A percentile compares a stretch with the other conserved stretches of the same genome.
Conservation (phyloP, 441 rosid species). For the Syzygium syzygioides region DNA sequence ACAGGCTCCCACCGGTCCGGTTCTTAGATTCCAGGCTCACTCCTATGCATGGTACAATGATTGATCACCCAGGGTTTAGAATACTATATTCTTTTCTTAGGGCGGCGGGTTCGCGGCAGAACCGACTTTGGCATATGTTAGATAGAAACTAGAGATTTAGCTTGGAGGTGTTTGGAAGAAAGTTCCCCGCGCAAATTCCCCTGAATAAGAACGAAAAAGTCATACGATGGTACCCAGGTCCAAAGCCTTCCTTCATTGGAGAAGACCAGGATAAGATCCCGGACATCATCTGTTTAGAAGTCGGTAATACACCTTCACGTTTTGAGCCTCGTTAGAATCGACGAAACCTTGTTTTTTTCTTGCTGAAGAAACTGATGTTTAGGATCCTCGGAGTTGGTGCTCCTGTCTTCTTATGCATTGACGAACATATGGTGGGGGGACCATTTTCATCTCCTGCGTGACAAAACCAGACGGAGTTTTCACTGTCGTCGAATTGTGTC, state of each 20-base stretch:
- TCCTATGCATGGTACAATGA: background rate
- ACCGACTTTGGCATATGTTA: background rate
- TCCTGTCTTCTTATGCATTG: background rate
- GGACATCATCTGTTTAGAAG: background rate
- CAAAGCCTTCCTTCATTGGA: background rate
- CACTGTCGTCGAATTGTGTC: background rate
- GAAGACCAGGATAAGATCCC: background rate
- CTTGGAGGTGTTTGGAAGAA: background rate
- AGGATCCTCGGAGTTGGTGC: constrained; percentile 8
- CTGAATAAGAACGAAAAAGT: background rate
- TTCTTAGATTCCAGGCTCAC: too few species aligned
- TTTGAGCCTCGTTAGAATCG: constrained; percentile 15
- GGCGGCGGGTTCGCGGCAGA: background rate
- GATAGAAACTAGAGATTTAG: background rate
- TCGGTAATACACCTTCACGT: background rate
- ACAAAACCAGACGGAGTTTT: too few species aligned
- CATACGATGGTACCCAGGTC: constrained; percentile 10
- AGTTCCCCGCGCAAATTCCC: background rate
- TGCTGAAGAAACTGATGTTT: background rate
- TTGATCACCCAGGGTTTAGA: background rate
- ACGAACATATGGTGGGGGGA: background rate
- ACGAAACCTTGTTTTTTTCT: background rate
- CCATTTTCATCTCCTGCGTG: background rate
- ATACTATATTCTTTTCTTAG: background rate
- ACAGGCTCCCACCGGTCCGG: too few species aligned